Percentiles rank a stretch among this genome's conserved stretches.
Evolutionary conservation across 2,329 filamentous ascomycete species (phyloP).

Genomic region (Penicillium sp.): DNA sequence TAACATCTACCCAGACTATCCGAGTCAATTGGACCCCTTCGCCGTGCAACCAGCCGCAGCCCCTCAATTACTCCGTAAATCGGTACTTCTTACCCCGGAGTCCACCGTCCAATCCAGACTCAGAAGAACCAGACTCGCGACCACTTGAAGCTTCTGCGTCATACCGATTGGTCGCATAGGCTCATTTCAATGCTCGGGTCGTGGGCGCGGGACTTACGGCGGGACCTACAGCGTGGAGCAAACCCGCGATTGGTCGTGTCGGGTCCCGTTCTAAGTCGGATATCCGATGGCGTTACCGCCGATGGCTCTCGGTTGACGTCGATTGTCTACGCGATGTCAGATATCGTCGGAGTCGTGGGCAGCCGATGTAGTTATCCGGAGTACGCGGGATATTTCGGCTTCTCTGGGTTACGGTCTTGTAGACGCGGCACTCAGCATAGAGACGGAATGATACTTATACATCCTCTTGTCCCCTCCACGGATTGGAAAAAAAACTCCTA

Average conservation of each 20-base stretch:
- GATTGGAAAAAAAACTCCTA: not conserved
- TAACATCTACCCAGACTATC: constrained; percentile 2
- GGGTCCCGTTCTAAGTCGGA: constrained; percentile 4
- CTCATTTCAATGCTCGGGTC: too few species aligned
- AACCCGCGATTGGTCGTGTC: constrained; percentile 12
- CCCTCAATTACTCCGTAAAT: constrained; percentile 13
- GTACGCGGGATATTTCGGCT: constrained; percentile 11
- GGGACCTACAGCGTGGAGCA: not conserved
- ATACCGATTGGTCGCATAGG: constrained; percentile 1
- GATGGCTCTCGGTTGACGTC: too few species aligned
- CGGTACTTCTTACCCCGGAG: constrained; percentile 22
- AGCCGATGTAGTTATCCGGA: constrained; percentile 15
- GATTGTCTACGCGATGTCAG: too few species aligned
- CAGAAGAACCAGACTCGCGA: not conserved
- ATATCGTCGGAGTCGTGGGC: constrained; percentile 3
- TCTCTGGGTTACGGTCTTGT: not conserved
- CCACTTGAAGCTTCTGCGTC: constrained; percentile 6
- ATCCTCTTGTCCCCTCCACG: not conserved
- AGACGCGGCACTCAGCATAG: not conserved
- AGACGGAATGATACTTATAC: constrained; percentile 15
- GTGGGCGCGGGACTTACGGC: constrained; percentile 17
- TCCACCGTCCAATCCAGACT: constrained; percentile 11
- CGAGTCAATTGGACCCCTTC: constrained; percentile 7
- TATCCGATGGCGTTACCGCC: constrained; percentile 18
- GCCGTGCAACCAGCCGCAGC: not conserved